Conservation (phyloP, 768 basidiomycete genomes). For the Tricholoma furcatifolium region DNA sequence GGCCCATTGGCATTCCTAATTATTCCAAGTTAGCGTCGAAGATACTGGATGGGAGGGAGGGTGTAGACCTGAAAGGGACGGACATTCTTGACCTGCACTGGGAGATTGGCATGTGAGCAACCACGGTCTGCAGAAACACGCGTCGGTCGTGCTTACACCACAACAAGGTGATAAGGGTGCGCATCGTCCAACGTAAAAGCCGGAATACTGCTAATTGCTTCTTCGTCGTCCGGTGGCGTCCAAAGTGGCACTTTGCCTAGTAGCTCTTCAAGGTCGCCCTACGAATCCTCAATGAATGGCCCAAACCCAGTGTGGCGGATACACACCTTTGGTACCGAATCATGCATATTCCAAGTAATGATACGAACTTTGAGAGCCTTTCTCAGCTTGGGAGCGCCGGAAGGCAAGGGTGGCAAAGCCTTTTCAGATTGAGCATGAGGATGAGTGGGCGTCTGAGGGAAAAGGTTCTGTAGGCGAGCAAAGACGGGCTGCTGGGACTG, state of each 20-base stretch:
- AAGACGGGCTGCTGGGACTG: slow-evolving; percentile 6
- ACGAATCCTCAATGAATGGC: slow-evolving; percentile 6
- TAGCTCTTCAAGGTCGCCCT: slow-evolving; percentile 76
- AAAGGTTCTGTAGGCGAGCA: slow-evolving; percentile 18
- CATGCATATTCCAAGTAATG: slow-evolving; percentile 86
- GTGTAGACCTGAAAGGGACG: slow-evolving; percentile 63
- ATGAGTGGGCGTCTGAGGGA: slow-evolving; percentile 11
- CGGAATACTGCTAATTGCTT: slow-evolving; percentile 37
- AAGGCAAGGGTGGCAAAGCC: slow-evolving; percentile 5
- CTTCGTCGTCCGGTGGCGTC: no score
- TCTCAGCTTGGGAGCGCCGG: neutral
- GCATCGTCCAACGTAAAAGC: slow-evolving; percentile 44
- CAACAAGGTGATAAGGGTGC: slow-evolving; percentile 79
- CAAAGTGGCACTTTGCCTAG: slow-evolving; percentile 59
- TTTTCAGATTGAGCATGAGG: slow-evolving; percentile 8
- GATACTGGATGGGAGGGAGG: neutral
- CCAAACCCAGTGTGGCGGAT: neutral
- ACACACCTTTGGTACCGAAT: slow-evolving; percentile 70
- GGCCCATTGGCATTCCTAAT: slow-evolving; percentile 74
- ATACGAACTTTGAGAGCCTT: slow-evolving; percentile 59
- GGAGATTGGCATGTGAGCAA: slow-evolving; percentile 17
- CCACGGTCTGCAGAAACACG: neutral
- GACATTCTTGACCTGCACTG: slow-evolving; percentile 75
- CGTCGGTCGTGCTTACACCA: slow-evolving; percentile 51
- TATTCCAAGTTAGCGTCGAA: neutral